A percentile compares a stretch with the other conserved stretches of the same genome.
phyloP scores from a whole-genome alignment of 2,329 filamentous ascomycete genomes.

The Arthrinium phaeospermum region DNA sequence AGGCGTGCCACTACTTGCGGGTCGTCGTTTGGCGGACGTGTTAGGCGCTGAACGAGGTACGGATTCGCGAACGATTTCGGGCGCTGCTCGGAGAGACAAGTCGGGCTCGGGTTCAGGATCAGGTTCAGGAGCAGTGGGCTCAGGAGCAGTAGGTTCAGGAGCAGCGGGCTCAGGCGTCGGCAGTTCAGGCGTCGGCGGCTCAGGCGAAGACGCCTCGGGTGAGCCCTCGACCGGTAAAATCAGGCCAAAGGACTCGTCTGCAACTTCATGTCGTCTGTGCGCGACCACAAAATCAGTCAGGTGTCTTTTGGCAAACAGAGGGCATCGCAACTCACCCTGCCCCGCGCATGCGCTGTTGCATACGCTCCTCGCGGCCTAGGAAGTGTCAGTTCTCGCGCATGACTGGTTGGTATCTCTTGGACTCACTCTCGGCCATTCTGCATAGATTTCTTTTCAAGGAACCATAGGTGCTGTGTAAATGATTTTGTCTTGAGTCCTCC shows the following conservation, averaged over 20 bases:
- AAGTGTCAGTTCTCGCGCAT: conserved; percentile 5
- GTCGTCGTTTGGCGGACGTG: conserved; percentile 54
- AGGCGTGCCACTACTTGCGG: conserved; percentile 36
- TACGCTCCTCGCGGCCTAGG: conserved; percentile 63
- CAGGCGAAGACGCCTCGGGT: conserved; percentile 30
- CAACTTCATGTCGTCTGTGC: conserved; percentile 59
- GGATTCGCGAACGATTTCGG: conserved; percentile 30
- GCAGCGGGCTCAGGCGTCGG: conserved; percentile 8
- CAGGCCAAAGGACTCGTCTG: conserved; percentile 65
- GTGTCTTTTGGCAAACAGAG: not conserved
- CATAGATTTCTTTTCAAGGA: not conserved
- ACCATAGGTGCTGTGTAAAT: not conserved
- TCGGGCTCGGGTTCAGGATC: conserved; percentile 24
- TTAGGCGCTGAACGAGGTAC: conserved; percentile 50
- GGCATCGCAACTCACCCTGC: conserved; percentile 56
- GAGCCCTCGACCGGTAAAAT: conserved; percentile 45
- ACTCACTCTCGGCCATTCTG: conserved; percentile 21
- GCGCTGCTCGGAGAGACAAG: conserved; percentile 4
- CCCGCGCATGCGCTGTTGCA: conserved; percentile 69
- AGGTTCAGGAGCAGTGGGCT: not conserved
- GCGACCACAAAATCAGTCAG: conserved; percentile 17
- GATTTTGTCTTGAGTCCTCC: not conserved
- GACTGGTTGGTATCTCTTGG: not conserved
- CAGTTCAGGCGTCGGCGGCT: conserved; percentile 25
- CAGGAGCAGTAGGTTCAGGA: not conserved